Percentiles rank a stretch among this genome's conserved stretches.
Evolutionary conservation across 2,329 filamentous ascomycete genomes (phyloP).

Genomic region (Talaromyces sp.): DNA sequence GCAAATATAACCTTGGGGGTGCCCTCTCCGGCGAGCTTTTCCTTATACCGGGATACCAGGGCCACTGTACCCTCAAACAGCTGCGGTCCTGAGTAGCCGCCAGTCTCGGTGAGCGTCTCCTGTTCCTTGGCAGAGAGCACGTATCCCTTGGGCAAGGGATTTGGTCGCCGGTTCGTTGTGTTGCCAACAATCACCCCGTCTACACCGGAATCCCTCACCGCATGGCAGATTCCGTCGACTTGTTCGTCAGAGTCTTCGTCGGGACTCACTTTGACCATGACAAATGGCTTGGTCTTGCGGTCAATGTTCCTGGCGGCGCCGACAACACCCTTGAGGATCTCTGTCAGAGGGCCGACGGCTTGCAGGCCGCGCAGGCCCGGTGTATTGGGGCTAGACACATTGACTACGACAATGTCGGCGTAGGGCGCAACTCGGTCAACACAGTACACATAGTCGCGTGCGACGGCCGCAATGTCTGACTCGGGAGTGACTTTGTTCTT

Average conservation of each 20-base stretch:
- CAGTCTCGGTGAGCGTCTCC: conserved; percentile 64
- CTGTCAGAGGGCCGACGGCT: conserved; percentile 72
- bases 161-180: conserved; percentile 79
- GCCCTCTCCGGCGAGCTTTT: conserved; percentile 54
- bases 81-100: conserved; percentile 85
- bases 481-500: conserved; percentile 95
- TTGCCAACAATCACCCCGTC: conserved; percentile 97
- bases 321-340: conserved; percentile 76
- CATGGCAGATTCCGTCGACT: conserved; percentile 80
- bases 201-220: conserved; percentile 75
- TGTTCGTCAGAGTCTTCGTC: conserved; percentile 86
- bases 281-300: conserved; percentile 65
- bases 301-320: conserved; percentile 64
- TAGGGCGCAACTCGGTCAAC: conserved; percentile 77
- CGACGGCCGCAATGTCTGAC: conserved; percentile 73
- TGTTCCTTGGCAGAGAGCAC: conserved; percentile 62
- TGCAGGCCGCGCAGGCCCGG: conserved; percentile 85
- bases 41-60: conserved; percentile 74
- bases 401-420: conserved; percentile 94
- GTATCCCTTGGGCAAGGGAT: conserved; percentile 62
- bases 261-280: conserved; percentile 98
- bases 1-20: conserved; percentile 61
- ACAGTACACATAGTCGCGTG: conserved; percentile 77
- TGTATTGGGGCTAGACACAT: conserved; percentile 95
- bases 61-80: conserved; percentile 75